Percentiles rank a stretch among this genome's conserved stretches.
These are phyloP conservation scores for Mesotaenium endlicherianum DNA, from an alignment of 139 green algal species.

Conservation along the genomic window DNA sequence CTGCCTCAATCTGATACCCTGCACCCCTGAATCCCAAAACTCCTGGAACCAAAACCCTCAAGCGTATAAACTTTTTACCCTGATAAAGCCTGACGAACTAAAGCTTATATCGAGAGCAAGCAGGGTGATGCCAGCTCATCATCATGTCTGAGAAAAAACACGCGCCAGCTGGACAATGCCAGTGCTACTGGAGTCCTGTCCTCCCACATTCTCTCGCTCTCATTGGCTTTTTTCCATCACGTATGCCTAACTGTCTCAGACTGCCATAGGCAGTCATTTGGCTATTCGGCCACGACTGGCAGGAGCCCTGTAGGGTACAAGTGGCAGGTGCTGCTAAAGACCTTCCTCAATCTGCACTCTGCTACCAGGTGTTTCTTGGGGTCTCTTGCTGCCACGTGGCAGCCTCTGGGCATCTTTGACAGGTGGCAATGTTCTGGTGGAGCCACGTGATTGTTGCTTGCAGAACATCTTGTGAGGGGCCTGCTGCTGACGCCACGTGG, in stretches of 20 bases:
- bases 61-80: no score
- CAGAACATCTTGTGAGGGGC: constrained; percentile 11
- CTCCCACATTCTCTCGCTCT: no score
- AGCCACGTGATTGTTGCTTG: background rate
- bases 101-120: background rate
- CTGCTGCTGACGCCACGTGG: constrained; percentile 3
- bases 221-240: no score
- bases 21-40: no score
- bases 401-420: background rate
- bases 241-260: no score
- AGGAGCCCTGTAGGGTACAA: background rate
- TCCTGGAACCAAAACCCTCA: no score
- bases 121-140: background rate
- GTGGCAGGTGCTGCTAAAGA: background rate
- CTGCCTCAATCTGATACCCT: background rate
- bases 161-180: no score
- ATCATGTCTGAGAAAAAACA: no score
- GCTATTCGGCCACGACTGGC: background rate
- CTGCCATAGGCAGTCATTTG: no score
- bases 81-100: background rate
- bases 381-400: background rate
- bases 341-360: background rate
- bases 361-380: background rate
- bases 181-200: no score
- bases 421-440: background rate